phyloP scores from a whole-genome alignment of 2,329 filamentous ascomycete species.

The Colletotrichum zoysiae region DNA sequence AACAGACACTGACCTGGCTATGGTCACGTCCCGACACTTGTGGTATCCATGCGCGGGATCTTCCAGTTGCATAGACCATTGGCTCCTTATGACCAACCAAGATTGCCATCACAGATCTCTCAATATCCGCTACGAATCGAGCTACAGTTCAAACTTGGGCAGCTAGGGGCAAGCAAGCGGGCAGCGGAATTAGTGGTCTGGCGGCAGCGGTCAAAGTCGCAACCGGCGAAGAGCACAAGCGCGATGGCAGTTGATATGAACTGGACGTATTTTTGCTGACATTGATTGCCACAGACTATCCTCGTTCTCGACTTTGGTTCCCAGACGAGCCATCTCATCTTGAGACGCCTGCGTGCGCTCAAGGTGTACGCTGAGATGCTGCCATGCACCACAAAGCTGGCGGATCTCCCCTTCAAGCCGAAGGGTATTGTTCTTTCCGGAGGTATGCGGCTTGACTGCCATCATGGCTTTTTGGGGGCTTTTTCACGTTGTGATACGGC shows the following conservation, averaged over 20 bases:
- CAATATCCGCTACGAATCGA: neutral
- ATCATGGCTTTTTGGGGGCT: neutral
- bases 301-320: slow-evolving; percentile 79
- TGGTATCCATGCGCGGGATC: neutral
- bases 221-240: no score
- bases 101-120: neutral
- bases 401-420: slow-evolving; percentile 82
- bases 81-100: no score
- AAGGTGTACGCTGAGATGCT: slow-evolving; percentile 91
- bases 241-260: no score
- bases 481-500: neutral
- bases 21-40: neutral
- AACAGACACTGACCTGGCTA: neutral
- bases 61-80: neutral
- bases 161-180: neutral
- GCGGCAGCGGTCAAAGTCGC: slow-evolving; percentile 44
- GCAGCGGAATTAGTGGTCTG: neutral
- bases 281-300: slow-evolving; percentile 65
- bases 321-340: slow-evolving; percentile 81
- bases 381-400: slow-evolving; percentile 85
- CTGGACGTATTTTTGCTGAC: neutral
- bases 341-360: slow-evolving; percentile 80
- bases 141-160: neutral
- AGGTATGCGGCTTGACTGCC: slow-evolving; percentile 44
- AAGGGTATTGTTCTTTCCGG: slow-evolving; percentile 78